Evolutionary conservation across 441 rosid genomes (phyloP).

Genomic region (Pelargonium fulgidum): DNA sequence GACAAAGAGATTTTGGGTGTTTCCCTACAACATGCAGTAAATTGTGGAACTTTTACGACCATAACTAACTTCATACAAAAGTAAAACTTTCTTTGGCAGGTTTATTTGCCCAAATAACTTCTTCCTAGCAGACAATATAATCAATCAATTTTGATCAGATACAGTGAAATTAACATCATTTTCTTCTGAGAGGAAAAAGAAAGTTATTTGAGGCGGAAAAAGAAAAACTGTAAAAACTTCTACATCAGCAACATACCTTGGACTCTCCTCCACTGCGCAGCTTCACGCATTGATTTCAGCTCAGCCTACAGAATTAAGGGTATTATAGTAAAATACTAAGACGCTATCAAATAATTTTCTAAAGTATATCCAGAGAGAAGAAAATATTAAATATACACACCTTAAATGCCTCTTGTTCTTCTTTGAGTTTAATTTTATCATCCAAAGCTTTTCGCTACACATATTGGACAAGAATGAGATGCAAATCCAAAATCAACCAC

Average conservation of each 20-base stretch:
- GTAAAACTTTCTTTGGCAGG: background rate
- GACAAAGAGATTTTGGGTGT: background rate
- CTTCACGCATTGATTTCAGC: conserved; percentile 80
- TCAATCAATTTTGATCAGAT: background rate
- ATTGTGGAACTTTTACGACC: background rate
- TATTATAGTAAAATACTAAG: background rate
- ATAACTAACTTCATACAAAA: background rate
- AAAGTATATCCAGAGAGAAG: conserved; percentile 7
- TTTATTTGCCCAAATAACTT: background rate
- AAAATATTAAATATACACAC: conserved; percentile 33
- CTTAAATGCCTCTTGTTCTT: conserved; percentile 80
- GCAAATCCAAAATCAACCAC: background rate
- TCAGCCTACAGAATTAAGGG: conserved; percentile 45
- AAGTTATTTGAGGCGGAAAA: background rate
- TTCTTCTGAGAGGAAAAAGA: background rate
- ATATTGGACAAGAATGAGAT: conserved; percentile 2
- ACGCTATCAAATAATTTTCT: conserved; percentile 14
- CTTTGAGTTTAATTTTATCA: conserved; percentile 79
- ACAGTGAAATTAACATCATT: background rate
- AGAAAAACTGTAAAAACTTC: background rate
- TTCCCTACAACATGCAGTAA: background rate
- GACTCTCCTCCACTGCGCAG: conserved; percentile 88
- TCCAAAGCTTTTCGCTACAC: conserved; percentile 78
- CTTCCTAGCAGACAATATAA: background rate
- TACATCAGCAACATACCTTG: conserved; percentile 44